A percentile compares a stretch with the other conserved stretches of the same genome.
phyloP scores from a whole-genome alignment of 176 grass and related monocot genomes.

The Chrysopogon serrulatus region DNA sequence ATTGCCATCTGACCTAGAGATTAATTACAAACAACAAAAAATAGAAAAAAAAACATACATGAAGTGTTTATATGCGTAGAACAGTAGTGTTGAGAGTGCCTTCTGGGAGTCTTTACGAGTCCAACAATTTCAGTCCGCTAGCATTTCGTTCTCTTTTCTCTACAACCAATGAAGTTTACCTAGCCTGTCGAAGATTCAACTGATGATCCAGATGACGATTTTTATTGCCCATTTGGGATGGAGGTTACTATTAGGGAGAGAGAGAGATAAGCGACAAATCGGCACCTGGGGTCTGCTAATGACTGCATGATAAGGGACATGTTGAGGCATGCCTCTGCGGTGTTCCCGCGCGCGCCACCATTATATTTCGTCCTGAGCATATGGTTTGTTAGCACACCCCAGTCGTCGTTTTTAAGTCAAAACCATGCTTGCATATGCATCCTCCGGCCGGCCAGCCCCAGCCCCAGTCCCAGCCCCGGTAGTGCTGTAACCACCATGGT shows the following conservation, averaged over 20 bases:
- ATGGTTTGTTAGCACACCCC: no score
- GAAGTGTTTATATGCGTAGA: no score
- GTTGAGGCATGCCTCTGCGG: constrained; percentile 16
- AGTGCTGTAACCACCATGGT: constrained; percentile 19
- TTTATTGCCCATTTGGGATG: background rate
- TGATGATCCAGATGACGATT: background rate
- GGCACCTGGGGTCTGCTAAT: constrained; percentile 8
- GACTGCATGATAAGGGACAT: constrained; percentile 20
- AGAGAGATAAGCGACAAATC: background rate
- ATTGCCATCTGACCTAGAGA: no score
- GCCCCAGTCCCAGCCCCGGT: no score
- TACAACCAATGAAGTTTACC: no score
- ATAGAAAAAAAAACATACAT: no score
- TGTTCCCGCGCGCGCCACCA: background rate
- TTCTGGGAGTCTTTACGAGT: no score
- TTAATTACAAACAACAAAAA: no score
- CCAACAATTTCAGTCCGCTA: no score
- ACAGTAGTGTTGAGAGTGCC: no score
- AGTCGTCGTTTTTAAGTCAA: background rate
- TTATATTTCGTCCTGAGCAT: background rate
- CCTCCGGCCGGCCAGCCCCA: background rate
- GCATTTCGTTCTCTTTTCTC: no score
- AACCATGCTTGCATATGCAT: background rate
- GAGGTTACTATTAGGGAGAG: background rate
- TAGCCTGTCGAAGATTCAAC: no score